Base-by-base conservation (phyloP, 805 yeast genomes). In the Candida anglica region DNA sequence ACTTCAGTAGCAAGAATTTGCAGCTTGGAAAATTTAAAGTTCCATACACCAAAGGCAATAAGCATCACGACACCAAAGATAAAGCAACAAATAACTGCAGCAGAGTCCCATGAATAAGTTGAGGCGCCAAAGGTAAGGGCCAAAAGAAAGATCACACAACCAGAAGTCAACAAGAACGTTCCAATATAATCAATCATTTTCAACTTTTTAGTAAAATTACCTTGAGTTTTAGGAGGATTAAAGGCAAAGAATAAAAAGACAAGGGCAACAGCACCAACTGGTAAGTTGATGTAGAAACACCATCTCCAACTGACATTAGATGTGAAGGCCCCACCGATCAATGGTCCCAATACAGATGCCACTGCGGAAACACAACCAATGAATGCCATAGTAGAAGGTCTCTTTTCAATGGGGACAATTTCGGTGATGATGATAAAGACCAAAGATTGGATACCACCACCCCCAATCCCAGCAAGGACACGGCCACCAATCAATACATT, bases 201-300 rank as follows among this genome's bases (percentile, higher is more conserved):
- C 7, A 75, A 37, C 34, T 71, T 71, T 13, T 59, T 53, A 16
- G 40, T 49, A 28, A 63, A 39, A 9, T 57, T 47, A n/a, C 67
- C 67, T 15, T 48, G 48, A 1, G 73, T 65, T 22, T 47, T 52
- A 4, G 75, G 75, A 10, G 81, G 78, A 19, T 65, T 58, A 52
- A 73, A 70, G 10, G 62, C 56, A 4, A 62, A 41, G 8, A 63
- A 33, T 15, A 75, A 52, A 6, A 63, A 40, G 0, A 49, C 50
- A 14, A 60, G 42, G 0, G 78, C 71, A 1, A 63, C 37, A 1
- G 79, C 86, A 10, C 85, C 84, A 27, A 79, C 53, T 3, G 86
- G 86, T 22, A 82, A 52, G 48, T 81, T 82, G 42, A 82, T 65
- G 52, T 76, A 82, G 50, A 80, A 82, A 46, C 84, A 75, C 86